Conservation (phyloP, 73 alveolate species). For the Tetrahymena borealis region DNA sequence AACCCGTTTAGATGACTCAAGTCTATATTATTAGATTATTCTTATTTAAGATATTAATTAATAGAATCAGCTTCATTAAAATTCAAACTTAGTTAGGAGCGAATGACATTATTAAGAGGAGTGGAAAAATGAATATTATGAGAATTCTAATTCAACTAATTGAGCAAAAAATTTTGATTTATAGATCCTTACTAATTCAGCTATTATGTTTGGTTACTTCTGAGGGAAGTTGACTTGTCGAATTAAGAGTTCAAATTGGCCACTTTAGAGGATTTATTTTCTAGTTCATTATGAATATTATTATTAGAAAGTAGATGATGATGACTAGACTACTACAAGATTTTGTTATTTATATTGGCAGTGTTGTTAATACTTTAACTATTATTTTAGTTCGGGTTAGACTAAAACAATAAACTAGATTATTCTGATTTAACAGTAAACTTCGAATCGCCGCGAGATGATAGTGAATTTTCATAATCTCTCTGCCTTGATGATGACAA, state of each 20-base stretch:
- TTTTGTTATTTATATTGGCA: not conserved
- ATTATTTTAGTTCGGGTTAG: not conserved
- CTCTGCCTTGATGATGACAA: not conserved
- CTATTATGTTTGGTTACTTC: too few relatives aligned
- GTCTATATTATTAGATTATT: not conserved
- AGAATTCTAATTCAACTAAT: not conserved
- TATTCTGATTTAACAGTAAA: not conserved
- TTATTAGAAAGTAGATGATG: not conserved
- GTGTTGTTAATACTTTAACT: not conserved
- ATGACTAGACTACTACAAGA: not conserved
- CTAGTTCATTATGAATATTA: not conserved
- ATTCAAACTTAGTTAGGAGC: not conserved
- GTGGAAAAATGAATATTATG: not conserved
- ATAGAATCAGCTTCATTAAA: not conserved
- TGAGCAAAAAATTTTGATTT: not conserved
- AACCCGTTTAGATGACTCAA: too few relatives aligned
- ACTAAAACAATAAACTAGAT: not conserved
- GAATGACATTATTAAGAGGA: not conserved
- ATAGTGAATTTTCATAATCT: not conserved
- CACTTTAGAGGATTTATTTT: not conserved
- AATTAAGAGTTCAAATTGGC: not conserved
- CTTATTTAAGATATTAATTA: not conserved
- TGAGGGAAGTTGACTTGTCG: not conserved
- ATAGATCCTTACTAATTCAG: not conserved
- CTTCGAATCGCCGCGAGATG: not conserved